Evolutionary conservation across 768 basidiomycete species (phyloP), one percentile per base, ranked within the genome.

Genomic region (Tylopilus felleus): DNA sequence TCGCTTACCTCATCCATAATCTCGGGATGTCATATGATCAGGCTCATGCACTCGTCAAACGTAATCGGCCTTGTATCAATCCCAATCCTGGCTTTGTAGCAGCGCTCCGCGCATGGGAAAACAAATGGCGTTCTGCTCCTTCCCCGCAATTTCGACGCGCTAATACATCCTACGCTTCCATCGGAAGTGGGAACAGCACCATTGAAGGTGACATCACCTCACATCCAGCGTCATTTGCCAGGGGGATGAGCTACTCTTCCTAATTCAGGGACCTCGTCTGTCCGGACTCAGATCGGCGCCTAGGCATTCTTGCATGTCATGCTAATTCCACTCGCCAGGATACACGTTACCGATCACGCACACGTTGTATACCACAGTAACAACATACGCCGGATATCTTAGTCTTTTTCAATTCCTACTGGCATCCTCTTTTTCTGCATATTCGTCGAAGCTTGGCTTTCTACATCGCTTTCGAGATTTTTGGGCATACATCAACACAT

Each of bases 1-100:
- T 91, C 55, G 88, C 88, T 42, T 91, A 88, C 73, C 84, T 91
- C 64, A 91, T 91, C 60, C 80, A 83, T 60, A 78, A 83, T 57
- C 80, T 82, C 53, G 83, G 80, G 39, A 86, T 90, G 86, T 75
- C 85, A 9, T 90, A 83, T 67, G 85, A 89, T 56, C 73, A 75
- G 42, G 88, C 88, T 1, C 70, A 77, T 51, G 73, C 81, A 0
- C 77, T 84, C 57, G 76, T 88, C 57, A 80, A 80, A 59, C 78
- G 78, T 51, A 81, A 82, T 59, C 80, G 88, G 19, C 81, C 87
- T 5, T 91, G 88, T 63, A 74, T 84, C 56, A 86, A 88, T 64
- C 88, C 88, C 16, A 91, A 91, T 62, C 72, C 84, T n/a, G 88
- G 85, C 5, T 91, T 90, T 62, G 80, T 88, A 19, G 67, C 73